Evolutionary conservation across 2,329 filamentous ascomycete species (phyloP).

Genomic region (Pseudopyricularia cyperi): DNA sequence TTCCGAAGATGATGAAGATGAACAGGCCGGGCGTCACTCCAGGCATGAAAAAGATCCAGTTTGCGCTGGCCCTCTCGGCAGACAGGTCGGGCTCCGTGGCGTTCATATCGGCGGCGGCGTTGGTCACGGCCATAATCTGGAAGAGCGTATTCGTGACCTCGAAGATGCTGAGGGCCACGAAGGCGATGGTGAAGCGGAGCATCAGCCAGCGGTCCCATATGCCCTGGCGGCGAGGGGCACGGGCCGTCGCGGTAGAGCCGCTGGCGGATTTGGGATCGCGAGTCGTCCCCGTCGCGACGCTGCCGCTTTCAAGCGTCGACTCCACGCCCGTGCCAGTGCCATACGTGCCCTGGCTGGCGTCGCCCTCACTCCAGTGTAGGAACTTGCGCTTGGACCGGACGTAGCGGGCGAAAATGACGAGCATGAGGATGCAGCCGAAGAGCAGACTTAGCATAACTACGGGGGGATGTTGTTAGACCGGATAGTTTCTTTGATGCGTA

Average conservation of each 20-base stretch:
- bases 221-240: constrained; percentile 3
- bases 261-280: neutral
- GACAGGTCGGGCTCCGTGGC: neutral
- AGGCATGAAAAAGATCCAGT: constrained; percentile 3
- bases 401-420: constrained; percentile 12
- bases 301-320: neutral
- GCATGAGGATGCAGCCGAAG: constrained; percentile 11
- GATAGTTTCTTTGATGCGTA: neutral
- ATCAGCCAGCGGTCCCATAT: constrained; percentile 15
- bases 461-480: neutral
- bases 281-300: neutral
- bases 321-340: constrained; percentile 1
- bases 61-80: neutral
- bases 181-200: constrained; percentile 14
- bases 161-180: constrained; percentile 12
- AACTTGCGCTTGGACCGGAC: constrained; percentile 11
- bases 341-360: neutral
- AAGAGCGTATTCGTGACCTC: constrained; percentile 15
- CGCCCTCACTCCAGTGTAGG: constrained; percentile 10
- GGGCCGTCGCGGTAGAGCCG: neutral
- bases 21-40: neutral
- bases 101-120: constrained; percentile 1
- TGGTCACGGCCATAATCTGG: constrained; percentile 11
- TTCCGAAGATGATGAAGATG: constrained; percentile 1
- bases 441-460: constrained; percentile 12